Conservation (phyloP, 2,329 filamentous ascomycete genomes). For the Lachnellula cervina region DNA sequence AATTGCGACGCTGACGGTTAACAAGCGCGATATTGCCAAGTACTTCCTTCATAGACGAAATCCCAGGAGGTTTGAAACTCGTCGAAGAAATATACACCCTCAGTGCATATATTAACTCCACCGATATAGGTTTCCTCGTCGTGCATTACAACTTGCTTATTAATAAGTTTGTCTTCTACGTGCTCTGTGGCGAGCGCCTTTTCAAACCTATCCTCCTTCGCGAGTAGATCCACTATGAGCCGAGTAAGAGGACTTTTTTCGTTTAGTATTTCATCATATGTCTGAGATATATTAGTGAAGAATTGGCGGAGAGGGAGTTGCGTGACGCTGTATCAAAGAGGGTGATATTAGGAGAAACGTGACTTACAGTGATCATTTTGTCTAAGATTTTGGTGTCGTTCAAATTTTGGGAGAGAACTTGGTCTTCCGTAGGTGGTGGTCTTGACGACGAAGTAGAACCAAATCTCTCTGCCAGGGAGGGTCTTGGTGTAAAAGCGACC, state of each 20-base stretch:
- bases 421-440: neutral
- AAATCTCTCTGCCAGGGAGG: neutral
- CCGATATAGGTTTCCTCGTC: conserved; percentile 2
- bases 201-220: conserved; percentile 5
- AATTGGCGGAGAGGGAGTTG: no score
- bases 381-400: neutral
- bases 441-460: neutral
- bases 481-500: neutral
- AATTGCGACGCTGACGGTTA: conserved; percentile 14
- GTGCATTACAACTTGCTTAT: conserved; percentile 12
- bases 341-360: neutral
- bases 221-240: conserved; percentile 5
- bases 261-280: neutral
- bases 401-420: neutral
- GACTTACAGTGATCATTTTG: neutral
- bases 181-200: neutral
- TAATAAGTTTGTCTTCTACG: conserved; percentile 13
- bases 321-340: no score
- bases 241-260: neutral
- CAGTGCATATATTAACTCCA: neutral
- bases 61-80: neutral
- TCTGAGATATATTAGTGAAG: neutral
- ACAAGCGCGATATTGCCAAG: conserved; percentile 6
- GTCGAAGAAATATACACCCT: neutral
- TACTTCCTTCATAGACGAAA: neutral